Percentiles rank a stretch among this genome's conserved stretches.
Evolutionary conservation across 768 basidiomycete species (phyloP).

Genomic region (Lanmaoa pseudosensibilis): DNA sequence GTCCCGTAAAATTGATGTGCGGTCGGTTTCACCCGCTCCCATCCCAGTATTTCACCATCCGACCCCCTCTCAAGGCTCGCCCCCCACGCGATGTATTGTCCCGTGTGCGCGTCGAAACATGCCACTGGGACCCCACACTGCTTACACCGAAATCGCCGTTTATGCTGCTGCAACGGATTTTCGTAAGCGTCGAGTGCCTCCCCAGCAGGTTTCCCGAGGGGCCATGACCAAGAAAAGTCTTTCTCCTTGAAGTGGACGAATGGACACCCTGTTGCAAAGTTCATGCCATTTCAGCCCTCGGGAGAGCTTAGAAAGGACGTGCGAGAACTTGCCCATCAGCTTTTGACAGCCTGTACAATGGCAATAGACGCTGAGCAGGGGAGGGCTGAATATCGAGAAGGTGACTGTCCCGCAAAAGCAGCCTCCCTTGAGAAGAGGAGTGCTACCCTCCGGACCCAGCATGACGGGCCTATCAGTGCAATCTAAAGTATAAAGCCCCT

Average conservation of each 20-base stretch:
- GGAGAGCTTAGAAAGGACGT: not conserved
- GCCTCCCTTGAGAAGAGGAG: slow-evolving; percentile 41
- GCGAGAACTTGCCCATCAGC: slow-evolving; percentile 44
- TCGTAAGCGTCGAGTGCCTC: slow-evolving; percentile 46
- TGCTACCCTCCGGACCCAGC: slow-evolving; percentile 11
- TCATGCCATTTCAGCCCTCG: not conserved
- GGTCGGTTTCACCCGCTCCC: slow-evolving; percentile 60
- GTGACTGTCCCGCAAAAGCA: slow-evolving; percentile 60
- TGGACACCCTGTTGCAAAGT: slow-evolving; percentile 37
- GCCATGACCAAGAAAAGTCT: slow-evolving; percentile 52
- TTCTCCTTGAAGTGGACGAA: slow-evolving; percentile 57
- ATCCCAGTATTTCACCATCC: slow-evolving; percentile 48
- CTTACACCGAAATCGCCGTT: slow-evolving; percentile 64
- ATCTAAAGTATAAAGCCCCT: no score
- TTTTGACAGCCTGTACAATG: slow-evolving; percentile 73
- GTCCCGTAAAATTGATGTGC: slow-evolving; percentile 66
- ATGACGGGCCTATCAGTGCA: not conserved
- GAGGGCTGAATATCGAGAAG: slow-evolving; percentile 48
- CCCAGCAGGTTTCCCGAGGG: slow-evolving; percentile 28
- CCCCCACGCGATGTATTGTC: slow-evolving; percentile 60
- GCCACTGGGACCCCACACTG: slow-evolving; percentile 55
- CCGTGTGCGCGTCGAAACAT: slow-evolving; percentile 49
- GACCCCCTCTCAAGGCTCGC: slow-evolving; percentile 53
- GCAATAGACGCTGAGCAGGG: slow-evolving; percentile 60
- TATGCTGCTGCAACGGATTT: slow-evolving; percentile 49